These are phyloP conservation scores for Colletotrichum kahawae DNA, from an alignment of 2,329 filamentous ascomycete species.

Conservation along the genomic window DNA sequence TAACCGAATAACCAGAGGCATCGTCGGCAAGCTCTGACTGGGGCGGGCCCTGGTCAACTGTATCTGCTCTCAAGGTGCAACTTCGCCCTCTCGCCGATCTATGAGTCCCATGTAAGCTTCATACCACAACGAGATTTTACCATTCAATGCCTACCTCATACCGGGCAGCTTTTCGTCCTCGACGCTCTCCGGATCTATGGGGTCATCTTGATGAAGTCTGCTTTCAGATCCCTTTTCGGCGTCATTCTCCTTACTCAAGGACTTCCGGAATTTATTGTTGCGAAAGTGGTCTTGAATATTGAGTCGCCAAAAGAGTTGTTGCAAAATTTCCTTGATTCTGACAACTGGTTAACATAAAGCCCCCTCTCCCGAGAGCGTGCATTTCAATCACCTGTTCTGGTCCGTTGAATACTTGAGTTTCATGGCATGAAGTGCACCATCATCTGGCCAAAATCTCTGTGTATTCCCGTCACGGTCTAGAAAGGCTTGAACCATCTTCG, in stretches of 20 bases:
- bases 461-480: not conserved
- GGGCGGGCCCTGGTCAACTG: fast-evolving
- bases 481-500: not conserved
- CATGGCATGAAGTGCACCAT: fast-evolving
- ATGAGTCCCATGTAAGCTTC: fast-evolving
- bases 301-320: not conserved
- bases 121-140: not conserved
- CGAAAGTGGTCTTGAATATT: not conserved
- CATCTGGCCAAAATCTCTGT: not conserved
- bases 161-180: fast-evolving
- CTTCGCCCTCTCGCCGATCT: not conserved
- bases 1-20: not conserved
- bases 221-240: fast-evolving
- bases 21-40: not conserved
- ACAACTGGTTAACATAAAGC: not conserved
- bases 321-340: not conserved
- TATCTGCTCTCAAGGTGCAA: not conserved
- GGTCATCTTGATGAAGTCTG: not conserved
- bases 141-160: not conserved
- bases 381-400: not conserved
- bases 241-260: not conserved
- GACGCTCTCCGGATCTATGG: not conserved
- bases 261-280: not conserved
- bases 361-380: too few species aligned
- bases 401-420: not conserved